These are phyloP conservation scores for Alternaria sp. DNA, from an alignment of 2,329 filamentous ascomycete species.

Conservation along the genomic window DNA sequence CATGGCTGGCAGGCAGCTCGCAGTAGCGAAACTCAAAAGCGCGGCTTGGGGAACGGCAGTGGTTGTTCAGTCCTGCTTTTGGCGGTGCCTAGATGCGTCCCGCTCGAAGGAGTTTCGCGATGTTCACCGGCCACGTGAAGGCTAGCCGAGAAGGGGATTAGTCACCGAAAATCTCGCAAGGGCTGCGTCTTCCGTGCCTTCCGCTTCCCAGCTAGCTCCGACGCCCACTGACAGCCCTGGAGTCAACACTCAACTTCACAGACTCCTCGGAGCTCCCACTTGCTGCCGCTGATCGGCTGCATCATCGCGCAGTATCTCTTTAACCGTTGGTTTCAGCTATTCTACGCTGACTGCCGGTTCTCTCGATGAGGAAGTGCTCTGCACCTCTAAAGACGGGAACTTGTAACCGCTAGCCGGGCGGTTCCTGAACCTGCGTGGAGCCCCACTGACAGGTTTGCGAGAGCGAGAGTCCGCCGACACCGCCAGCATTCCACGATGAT, in stretches of 20 bases:
- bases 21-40: not conserved
- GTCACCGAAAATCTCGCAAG: slow-evolving; percentile 2
- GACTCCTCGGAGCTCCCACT: not conserved
- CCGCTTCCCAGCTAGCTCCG: not conserved
- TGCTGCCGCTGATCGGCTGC: not conserved
- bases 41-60: not conserved
- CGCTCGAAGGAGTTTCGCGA: not conserved
- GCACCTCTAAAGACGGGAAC: not conserved
- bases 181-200: not conserved
- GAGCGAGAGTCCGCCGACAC: not conserved
- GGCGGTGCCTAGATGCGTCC: not conserved
- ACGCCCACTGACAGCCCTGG: not conserved
- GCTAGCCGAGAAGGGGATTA: not conserved
- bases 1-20: not conserved
- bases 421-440: slow-evolving; percentile 1
- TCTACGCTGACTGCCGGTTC: not conserved
- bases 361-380: slow-evolving; percentile 2
- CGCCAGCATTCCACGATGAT: not conserved
- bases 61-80: not conserved
- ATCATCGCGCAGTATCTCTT: not conserved
- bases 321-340: not conserved
- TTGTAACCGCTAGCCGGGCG: not conserved
- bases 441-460: not conserved
- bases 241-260: not conserved
- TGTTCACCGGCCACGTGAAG: not conserved